Percentiles rank a stretch among this genome's conserved stretches.
Evolutionary conservation across 2,329 filamentous ascomycete species (phyloP).

Genomic region (Fusarium neocosmosporiellum): DNA sequence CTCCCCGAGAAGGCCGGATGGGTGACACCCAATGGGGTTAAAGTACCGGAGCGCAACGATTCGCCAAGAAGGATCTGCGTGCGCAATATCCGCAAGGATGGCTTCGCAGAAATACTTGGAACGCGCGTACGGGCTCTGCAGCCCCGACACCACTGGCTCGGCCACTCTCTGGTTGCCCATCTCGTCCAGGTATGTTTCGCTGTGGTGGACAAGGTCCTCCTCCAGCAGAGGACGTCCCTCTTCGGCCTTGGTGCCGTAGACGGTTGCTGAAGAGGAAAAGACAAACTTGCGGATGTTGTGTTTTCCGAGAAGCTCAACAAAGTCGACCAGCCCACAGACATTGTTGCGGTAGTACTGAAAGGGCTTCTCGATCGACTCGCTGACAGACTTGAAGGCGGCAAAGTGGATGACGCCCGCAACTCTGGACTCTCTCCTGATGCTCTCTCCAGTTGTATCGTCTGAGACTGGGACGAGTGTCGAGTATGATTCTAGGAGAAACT

Average conservation of each 20-base stretch:
- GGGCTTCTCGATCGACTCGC: slow-evolving; percentile 69
- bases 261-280: slow-evolving; percentile 75
- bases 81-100: slow-evolving; percentile 71
- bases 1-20: slow-evolving; percentile 72
- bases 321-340: slow-evolving; percentile 70
- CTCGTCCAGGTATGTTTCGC: slow-evolving; percentile 60
- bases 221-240: slow-evolving; percentile 64
- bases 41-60: slow-evolving; percentile 75
- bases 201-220: slow-evolving; percentile 44
- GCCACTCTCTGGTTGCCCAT: slow-evolving; percentile 50
- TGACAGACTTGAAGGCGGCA: slow-evolving; percentile 74
- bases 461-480: slow-evolving; percentile 24
- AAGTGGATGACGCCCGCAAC: slow-evolving; percentile 73
- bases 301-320: slow-evolving; percentile 66
- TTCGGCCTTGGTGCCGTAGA: slow-evolving; percentile 69
- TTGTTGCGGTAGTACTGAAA: slow-evolving; percentile 77
- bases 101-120: slow-evolving; percentile 77
- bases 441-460: not conserved
- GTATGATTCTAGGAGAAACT: slow-evolving; percentile 52
- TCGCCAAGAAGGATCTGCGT: slow-evolving; percentile 70
- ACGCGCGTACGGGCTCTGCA: slow-evolving; percentile 74
- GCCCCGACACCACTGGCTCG: slow-evolving; percentile 51
- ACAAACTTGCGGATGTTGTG: slow-evolving; percentile 74
- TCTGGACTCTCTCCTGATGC: slow-evolving; percentile 19
- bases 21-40: slow-evolving; percentile 74